Evolutionary conservation across 176 grass and related monocot genomes (phyloP), one percentile per base, ranked within the genome.

Genomic region (Ampelocalamus luodianensis): DNA sequence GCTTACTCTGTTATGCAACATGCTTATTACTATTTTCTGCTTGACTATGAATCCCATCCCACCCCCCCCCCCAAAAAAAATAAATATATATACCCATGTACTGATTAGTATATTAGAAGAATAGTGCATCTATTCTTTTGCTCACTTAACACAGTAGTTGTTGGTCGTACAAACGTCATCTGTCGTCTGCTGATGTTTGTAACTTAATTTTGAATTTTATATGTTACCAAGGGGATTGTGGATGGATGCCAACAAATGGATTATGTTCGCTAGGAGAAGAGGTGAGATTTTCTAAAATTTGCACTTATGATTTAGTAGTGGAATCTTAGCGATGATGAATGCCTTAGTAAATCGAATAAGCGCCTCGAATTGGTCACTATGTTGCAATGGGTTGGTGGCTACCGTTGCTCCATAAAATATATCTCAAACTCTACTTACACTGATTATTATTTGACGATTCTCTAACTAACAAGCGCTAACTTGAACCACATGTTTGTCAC

Each of bases 141-240:
- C 26, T 65, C 65, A 65, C 2, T 26, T 10, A 11, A 32, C 36
- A 58, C 26, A 24, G 18, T 40, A 74, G 18, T 80, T 40, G 45
- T 85, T 42, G n/a, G 6, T 38, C 50, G 24, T 59, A 4, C 32
- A 74, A 6, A 14, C 74, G 50, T 12, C 44, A 58, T 61, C 4
- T 38, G 26, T 5, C 9, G 22, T 82, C 5, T 15, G 2, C 14
- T 55, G 10, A 79, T 77, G 23, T 63, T 16, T 5, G 39, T 39
- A 66, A 73, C 27, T 72, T 66, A 8, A 20, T 32, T 68, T 36
- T 42, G 3, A 26, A 81, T 83, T 72, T 55, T 38, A 40, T 91
- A 97, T 90, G 92, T 97, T 20, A 85, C 95, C 88, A 94, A 88
- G 87, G 95, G 95, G 40, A 97, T 99, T 92, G 86, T 95, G 45